Evolutionary conservation across 495 filamentous ascomycete genomes (phyloP).

Genomic region (Ramalina peruviana): DNA sequence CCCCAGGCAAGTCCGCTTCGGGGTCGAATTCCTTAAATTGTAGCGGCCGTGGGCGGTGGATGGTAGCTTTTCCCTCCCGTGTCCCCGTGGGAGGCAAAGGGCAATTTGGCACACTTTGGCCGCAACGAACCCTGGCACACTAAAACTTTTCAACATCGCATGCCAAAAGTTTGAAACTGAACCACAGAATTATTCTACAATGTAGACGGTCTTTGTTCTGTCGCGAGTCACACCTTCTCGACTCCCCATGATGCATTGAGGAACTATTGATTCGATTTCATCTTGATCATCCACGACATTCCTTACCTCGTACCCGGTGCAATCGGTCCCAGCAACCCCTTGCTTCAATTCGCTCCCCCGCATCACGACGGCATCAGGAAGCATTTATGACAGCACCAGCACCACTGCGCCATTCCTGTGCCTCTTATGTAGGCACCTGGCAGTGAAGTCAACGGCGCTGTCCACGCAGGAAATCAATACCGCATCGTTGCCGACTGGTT

Average conservation of each 20-base stretch:
- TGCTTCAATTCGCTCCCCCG: slow-evolving; percentile 6
- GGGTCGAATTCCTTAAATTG: too few relatives aligned
- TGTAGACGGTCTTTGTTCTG: too few relatives aligned
- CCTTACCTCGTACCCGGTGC: slow-evolving; percentile 7
- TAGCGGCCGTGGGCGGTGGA: too few relatives aligned
- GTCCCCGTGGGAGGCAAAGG: too few relatives aligned
- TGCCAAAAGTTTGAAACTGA: too few relatives aligned
- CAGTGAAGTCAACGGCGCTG: slow-evolving; percentile 9
- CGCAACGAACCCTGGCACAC: too few relatives aligned
- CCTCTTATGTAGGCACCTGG: slow-evolving; percentile 13
- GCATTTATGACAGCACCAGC: not conserved
- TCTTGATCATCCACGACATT: slow-evolving; percentile 17
- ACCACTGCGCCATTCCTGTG: slow-evolving; percentile 16
- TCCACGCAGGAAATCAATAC: slow-evolving; percentile 11
- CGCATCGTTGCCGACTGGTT: slow-evolving; percentile 11
- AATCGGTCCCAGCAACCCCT: slow-evolving; percentile 13
- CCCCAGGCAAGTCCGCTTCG: too few relatives aligned
- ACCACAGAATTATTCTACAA: too few relatives aligned
- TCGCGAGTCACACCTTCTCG: not conserved
- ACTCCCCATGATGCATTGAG: not conserved
- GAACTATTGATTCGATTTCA: slow-evolving; percentile 9
- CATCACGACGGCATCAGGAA: slow-evolving; percentile 9
- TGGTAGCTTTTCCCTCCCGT: too few relatives aligned
- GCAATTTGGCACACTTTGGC: too few relatives aligned
- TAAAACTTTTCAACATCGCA: too few relatives aligned